Conservation (phyloP, 805 yeast genomes). For the Metschnikowia similis region DNA sequence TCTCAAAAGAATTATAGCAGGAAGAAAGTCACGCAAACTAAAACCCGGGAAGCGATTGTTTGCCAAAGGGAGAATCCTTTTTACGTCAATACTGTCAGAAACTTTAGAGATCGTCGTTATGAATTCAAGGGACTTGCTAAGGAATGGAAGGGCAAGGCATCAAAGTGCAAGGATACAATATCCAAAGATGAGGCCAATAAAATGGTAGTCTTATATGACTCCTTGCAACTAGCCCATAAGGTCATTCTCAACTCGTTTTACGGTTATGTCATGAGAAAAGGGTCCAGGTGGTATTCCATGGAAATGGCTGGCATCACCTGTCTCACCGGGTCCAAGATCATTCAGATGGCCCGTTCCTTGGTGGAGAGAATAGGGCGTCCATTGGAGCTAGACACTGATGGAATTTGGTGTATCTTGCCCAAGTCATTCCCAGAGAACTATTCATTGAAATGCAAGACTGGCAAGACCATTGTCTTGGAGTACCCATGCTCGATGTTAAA, state of each 20-base stretch:
- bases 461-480: constrained; percentile 71
- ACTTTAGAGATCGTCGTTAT: constrained; percentile 92
- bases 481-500: constrained; percentile 97
- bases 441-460: constrained; percentile 65
- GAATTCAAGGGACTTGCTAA: constrained; percentile 92
- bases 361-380: constrained; percentile 96
- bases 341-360: constrained; percentile 90
- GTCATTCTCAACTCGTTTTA: constrained; percentile 94
- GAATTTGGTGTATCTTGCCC: constrained; percentile 98
- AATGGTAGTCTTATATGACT: constrained; percentile 90
- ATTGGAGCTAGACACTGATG: constrained; percentile 94
- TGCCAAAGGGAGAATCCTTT: constrained; percentile 98
- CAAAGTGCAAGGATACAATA: constrained; percentile 53
- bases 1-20: constrained; percentile 82
- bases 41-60: constrained; percentile 86
- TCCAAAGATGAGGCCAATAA: constrained; percentile 86
- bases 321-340: constrained; percentile 94
- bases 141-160: constrained; percentile 83
- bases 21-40: constrained; percentile 74
- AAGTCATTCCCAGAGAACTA: constrained; percentile 88
- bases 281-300: constrained; percentile 98
- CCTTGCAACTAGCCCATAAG: constrained; percentile 93
- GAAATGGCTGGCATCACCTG: constrained; percentile 99
- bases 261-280: constrained; percentile 98
- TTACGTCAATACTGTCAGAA: constrained; percentile 89